phyloP scores from a whole-genome alignment of 108 stramenopile species.

The Poteriospumella lacustris region DNA sequence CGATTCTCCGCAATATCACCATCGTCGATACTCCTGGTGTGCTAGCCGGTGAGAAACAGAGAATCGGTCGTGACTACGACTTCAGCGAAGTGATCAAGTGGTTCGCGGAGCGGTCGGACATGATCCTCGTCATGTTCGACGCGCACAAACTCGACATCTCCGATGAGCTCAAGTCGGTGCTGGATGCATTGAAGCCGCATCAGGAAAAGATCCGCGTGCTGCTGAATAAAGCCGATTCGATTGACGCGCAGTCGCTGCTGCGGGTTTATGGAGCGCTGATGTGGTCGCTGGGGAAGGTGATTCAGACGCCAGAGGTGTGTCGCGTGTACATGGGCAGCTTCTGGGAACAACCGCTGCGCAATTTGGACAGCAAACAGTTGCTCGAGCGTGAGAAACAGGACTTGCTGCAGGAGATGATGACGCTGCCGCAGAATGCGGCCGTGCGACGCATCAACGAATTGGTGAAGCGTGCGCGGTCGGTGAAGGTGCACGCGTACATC shows the following conservation, averaged over 20 bases:
- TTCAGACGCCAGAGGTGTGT: slow-evolving; percentile 94
- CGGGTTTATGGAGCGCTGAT: slow-evolving; percentile 93
- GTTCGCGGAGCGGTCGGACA: slow-evolving; percentile 70
- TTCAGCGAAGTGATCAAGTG: slow-evolving; percentile 44
- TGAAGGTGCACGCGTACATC: slow-evolving; percentile 96
- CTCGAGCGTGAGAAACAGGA: slow-evolving; percentile 65
- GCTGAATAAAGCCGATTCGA: slow-evolving; percentile 87
- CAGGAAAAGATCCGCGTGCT: slow-evolving; percentile 87
- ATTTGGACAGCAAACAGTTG: slow-evolving; percentile 52
- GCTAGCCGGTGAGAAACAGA: slow-evolving; percentile 58
- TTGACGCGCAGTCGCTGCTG: slow-evolving; percentile 93
- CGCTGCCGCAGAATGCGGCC: slow-evolving; percentile 81
- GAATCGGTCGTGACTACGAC: slow-evolving; percentile 55
- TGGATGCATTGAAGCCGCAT: slow-evolving; percentile 76
- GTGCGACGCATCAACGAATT: slow-evolving; percentile 83
- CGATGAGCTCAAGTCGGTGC: slow-evolving; percentile 81
- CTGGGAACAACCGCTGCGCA: slow-evolving; percentile 81
- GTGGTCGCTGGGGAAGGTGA: slow-evolving; percentile 94
- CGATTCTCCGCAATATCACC: slow-evolving; percentile 74
- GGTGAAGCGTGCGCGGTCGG: slow-evolving; percentile 89
- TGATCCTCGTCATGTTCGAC: slow-evolving; percentile 93
- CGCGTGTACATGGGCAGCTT: slow-evolving; percentile 96
- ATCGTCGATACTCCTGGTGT: slow-evolving; percentile 83
- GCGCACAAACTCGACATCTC: slow-evolving; percentile 94
- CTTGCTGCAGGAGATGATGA: slow-evolving; percentile 83